Conservation (phyloP, 2,329 filamentous ascomycete genomes). For the Sporothrix euskadiensis region DNA sequence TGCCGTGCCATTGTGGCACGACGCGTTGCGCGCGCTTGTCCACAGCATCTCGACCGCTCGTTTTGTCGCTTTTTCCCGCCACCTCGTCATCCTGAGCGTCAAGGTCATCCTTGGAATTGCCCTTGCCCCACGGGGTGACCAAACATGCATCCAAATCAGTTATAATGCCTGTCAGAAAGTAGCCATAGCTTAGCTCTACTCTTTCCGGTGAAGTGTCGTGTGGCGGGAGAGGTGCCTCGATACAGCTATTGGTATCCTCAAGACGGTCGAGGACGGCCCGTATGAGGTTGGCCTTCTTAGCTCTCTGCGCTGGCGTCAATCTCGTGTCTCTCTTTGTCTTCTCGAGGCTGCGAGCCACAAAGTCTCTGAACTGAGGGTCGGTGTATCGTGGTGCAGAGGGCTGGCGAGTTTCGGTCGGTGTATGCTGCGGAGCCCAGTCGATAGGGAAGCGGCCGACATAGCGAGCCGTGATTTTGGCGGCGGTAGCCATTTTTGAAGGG, state of each 20-base stretch:
- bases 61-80: neutral
- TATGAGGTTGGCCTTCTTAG: neutral
- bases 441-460: neutral
- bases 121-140: neutral
- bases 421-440: neutral
- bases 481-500: neutral
- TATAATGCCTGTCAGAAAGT: neutral
- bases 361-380: neutral
- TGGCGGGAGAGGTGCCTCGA: neutral
- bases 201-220: neutral
- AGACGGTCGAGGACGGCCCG: neutral
- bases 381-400: neutral
- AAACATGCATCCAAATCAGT: neutral
- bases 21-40: conserved; percentile 11
- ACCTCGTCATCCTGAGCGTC: neutral
- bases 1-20: conserved; percentile 8
- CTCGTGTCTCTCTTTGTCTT: neutral
- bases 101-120: neutral
- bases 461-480: neutral
- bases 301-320: neutral
- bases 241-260: neutral
- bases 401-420: neutral
- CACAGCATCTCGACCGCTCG: neutral
- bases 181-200: neutral
- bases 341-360: neutral